Conservation (phyloP, 164 flowering plant genomes). For the Amborella trichopoda region DNA sequence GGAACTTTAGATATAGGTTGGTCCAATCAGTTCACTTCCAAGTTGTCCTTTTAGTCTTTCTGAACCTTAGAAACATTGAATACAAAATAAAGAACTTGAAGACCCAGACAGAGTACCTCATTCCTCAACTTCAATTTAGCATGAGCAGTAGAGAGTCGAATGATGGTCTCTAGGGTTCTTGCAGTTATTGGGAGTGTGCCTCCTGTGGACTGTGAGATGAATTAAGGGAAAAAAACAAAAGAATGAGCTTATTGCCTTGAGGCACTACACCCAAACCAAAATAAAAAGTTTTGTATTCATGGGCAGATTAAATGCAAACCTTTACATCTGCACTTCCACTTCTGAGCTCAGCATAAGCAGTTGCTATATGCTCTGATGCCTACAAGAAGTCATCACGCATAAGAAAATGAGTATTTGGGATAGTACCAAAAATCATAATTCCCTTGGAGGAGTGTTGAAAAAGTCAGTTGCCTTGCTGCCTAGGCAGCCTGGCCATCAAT, state of each 20-base stretch:
- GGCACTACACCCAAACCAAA: background rate
- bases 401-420: too few species aligned
- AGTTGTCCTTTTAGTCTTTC: too few species aligned
- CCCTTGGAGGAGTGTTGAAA: too few species aligned
- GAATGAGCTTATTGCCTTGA: background rate
- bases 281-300: background rate
- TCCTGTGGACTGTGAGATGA: constrained; percentile 50
- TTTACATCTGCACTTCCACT: constrained; percentile 58
- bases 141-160: constrained; percentile 96
- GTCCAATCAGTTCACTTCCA: too few species aligned
- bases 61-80: too few species aligned
- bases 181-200: constrained; percentile 99
- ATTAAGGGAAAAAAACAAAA: constrained; percentile 1
- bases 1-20: too few species aligned
- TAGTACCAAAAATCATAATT: too few species aligned
- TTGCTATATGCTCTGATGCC: constrained; percentile 93
- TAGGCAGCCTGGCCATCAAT: too few species aligned
- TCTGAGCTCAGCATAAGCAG: constrained; percentile 91
- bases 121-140: constrained; percentile 83
- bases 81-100: too few species aligned
- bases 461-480: too few species aligned
- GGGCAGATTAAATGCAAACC: constrained; percentile 23
- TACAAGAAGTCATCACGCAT: constrained; percentile 10
- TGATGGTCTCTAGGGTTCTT: constrained; percentile 91
- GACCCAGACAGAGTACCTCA: constrained; percentile 45